phyloP scores from a whole-genome alignment of 345 rosid genomes.

The Eucalyptus pumila region DNA sequence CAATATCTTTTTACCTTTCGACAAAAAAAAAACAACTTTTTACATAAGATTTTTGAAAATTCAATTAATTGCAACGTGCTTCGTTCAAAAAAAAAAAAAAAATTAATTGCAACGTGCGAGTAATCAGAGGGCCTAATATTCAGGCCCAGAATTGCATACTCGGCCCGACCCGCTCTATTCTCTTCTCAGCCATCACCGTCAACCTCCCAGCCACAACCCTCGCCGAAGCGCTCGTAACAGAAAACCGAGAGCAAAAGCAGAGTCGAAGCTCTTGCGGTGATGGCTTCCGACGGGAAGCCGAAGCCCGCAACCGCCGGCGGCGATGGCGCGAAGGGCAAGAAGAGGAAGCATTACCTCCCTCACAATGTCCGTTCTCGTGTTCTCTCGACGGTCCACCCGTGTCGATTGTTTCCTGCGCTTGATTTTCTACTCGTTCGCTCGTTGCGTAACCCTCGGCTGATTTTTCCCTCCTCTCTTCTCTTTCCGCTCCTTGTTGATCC shows the following conservation, averaged over 20 bases:
- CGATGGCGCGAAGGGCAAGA: slow-evolving; percentile 31
- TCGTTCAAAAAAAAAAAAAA: no score
- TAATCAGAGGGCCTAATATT: not conserved
- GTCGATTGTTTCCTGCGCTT: not conserved
- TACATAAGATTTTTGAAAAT: not conserved
- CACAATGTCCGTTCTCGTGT: slow-evolving; percentile 29
- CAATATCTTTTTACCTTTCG: not conserved
- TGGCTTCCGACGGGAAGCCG: slow-evolving; percentile 35
- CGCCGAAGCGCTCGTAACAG: not conserved
- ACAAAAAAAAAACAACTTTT: no score
- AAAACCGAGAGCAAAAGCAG: not conserved
- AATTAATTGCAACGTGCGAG: not conserved
- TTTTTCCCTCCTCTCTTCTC: not conserved
- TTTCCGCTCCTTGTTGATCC: not conserved
- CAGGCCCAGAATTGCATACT: not conserved
- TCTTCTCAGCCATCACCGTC: not conserved
- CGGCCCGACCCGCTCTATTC: not conserved
- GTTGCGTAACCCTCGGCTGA: not conserved
- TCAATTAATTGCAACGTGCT: not conserved
- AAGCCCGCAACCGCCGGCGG: not conserved
- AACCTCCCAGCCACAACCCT: not conserved
- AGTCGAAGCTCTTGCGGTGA: not conserved
- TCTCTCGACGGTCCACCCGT: not conserved
- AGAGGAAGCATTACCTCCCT: slow-evolving; percentile 75
- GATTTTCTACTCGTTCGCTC: not conserved